Evolutionary conservation across 1,284 basidiomycete genomes (phyloP).

Genomic region (Clitocybe nebularis): DNA sequence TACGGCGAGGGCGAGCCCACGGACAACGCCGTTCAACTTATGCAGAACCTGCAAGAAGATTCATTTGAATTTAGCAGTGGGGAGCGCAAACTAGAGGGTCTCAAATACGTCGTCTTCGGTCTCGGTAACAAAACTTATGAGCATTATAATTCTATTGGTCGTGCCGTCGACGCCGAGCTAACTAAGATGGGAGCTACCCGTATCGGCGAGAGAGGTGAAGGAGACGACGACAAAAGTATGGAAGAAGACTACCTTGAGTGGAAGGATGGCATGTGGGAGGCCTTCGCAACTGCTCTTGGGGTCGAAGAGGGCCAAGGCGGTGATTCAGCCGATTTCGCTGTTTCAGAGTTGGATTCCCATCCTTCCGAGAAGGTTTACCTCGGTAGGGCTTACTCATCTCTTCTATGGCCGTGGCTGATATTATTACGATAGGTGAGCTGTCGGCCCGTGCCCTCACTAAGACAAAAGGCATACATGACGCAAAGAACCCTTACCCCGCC

Average conservation of each 20-base stretch:
- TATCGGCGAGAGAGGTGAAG: slow-evolving; percentile 91
- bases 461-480: slow-evolving; percentile 92
- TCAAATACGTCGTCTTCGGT: slow-evolving; percentile 95
- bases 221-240: slow-evolving; percentile 99
- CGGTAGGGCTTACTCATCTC: slow-evolving; percentile 44
- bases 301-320: slow-evolving; percentile 96
- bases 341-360: slow-evolving; percentile 77
- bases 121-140: slow-evolving; percentile 96
- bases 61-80: slow-evolving; percentile 85
- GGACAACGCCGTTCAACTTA: slow-evolving; percentile 94
- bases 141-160: slow-evolving; percentile 90
- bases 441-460: slow-evolving; percentile 86
- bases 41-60: slow-evolving; percentile 88
- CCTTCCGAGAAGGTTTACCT: slow-evolving; percentile 86
- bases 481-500: slow-evolving; percentile 94
- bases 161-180: slow-evolving; percentile 75
- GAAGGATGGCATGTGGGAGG: slow-evolving; percentile 97
- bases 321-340: slow-evolving; percentile 92
- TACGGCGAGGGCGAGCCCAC: slow-evolving; percentile 99
- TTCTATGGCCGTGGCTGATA: slow-evolving; percentile 10
- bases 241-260: slow-evolving; percentile 99
- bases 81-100: slow-evolving; percentile 71
- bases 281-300: slow-evolving; percentile 75
- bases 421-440: slow-evolving; percentile 65
- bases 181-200: slow-evolving; percentile 80